Evolutionary conservation across 2,329 filamentous ascomycete genomes (phyloP), one percentile per base, ranked within the genome.

Genomic region (Remersonia thermophila): DNA sequence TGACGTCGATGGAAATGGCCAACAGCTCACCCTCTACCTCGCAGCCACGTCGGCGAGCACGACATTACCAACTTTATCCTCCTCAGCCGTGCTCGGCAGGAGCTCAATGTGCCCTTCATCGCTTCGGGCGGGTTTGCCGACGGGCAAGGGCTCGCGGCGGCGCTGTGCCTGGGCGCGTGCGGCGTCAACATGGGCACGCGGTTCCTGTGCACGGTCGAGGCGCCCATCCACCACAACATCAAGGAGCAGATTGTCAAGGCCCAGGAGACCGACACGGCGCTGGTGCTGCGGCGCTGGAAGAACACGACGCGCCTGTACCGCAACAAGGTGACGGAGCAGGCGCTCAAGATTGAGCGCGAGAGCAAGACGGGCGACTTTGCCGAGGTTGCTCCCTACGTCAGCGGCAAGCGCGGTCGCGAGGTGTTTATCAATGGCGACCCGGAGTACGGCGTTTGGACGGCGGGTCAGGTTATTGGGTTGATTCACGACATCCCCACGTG

Each of bases 131-230:
- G 91, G 2, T 96, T 98, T 55, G 89, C 86, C 10, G 91, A 98
- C 56, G 91, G 91, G 0, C 76, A 93, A 52, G 91, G 91, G 3
- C 71, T 98, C 14, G 91, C 91, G 1, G 91, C 89, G 2, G 91
- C 91, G 7, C 66, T 98, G 49, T 80, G 80, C 28, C 71, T 98
- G 10, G 91, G 91, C 26, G 91, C 91, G 0, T 83, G 84, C 57
- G 91, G 91, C 44, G 79, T 96, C 63, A 98, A 98, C 63, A 98
- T 98, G 91, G 91, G 91, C 39, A 98, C 91, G 8, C 71, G 91
- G 29, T 98, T 96, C 66, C 93, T 98, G 83, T 89, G 82, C 65
- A 96, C 91, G 0, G 69, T 89, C 30, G 91, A 96, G 61, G 79
- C 87, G 12, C 91, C 91, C 1, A 83, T 98, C 45, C 91, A 98